Percentiles rank a stretch among this genome's conserved stretches.
Evolutionary conservation across 2,329 filamentous ascomycete genomes (phyloP).

Genomic region (Esteya vermicola): DNA sequence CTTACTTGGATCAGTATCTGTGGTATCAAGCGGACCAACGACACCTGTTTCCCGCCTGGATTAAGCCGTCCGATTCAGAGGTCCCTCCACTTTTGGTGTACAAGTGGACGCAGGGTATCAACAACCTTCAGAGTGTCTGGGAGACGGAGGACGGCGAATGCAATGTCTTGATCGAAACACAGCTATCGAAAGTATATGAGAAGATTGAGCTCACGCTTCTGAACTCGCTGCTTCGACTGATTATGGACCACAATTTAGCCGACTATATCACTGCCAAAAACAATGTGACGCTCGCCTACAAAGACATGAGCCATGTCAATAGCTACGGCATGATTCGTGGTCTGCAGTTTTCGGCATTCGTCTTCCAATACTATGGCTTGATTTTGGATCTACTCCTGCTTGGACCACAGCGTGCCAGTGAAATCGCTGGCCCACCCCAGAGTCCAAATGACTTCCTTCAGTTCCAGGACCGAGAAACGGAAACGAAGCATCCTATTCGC

Average conservation of each 20-base stretch:
- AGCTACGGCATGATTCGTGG: slow-evolving; percentile 97
- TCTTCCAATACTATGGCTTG: slow-evolving; percentile 97
- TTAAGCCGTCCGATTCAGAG: slow-evolving; percentile 97
- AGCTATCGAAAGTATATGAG: slow-evolving; percentile 98
- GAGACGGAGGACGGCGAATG: slow-evolving; percentile 87
- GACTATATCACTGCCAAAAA: slow-evolving; percentile 99
- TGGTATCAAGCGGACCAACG: slow-evolving; percentile 99
- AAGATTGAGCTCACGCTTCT: slow-evolving; percentile 96
- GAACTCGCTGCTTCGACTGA: slow-evolving; percentile 80
- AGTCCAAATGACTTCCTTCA: slow-evolving; percentile 96
- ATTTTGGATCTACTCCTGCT: slow-evolving; percentile 87
- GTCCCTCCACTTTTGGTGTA: slow-evolving; percentile 89
- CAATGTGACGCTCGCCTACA: slow-evolving; percentile 97
- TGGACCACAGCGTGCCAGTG: slow-evolving; percentile 88
- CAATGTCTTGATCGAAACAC: slow-evolving; percentile 97
- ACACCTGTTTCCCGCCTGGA: slow-evolving; percentile 95
- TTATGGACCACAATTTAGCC: slow-evolving; percentile 98
- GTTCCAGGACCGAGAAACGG: slow-evolving; percentile 84
- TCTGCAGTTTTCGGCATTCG: slow-evolving; percentile 93
- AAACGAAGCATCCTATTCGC: slow-evolving; percentile 86
- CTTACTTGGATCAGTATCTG: slow-evolving; percentile 93
- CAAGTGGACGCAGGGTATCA: slow-evolving; percentile 99
- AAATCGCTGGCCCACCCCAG: slow-evolving; percentile 88
- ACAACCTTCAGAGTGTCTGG: slow-evolving; percentile 94
- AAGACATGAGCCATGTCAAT: slow-evolving; percentile 99